Evolutionary conservation across 495 filamentous ascomycete genomes (phyloP), one percentile per base, ranked within the genome.

Genomic region (Bryoglossum gracile): DNA sequence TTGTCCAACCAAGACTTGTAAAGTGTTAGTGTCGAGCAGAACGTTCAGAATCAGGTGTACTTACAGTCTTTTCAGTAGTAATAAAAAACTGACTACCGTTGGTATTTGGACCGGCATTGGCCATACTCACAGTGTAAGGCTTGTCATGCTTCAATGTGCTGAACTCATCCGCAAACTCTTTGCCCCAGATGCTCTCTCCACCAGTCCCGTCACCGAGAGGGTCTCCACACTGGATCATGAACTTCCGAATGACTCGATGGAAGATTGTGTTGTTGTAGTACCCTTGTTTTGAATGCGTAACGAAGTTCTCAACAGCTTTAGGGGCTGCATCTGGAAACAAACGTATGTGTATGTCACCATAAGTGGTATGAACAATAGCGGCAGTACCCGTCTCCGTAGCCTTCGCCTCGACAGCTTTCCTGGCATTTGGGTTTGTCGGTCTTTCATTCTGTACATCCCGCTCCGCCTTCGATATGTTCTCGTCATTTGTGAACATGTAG

Each of bases 231-330:
- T 87, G 79, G 48, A 99, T 95, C 92, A 99, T 99, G 68, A 99
- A 99, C 62, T 97, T 97, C 50, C 84, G 80, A 60, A 99, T 96
- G 5, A 99, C 84, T 14, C 92, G 83, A 65, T 99, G 92, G 74
- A 99, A 99, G 54, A 95, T 90, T 10, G 89, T 89, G 63, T 86
- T 86, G 67, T 97, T 95, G 71, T 97, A 99, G 66, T 97, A 97
- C 2, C 87, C 88, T 43, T 78, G 79, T 44, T 82, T 84, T 1
- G 88, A 76, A 53, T 97, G 92, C 0, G 89, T 94, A 40, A 89
- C 86, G 61, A 99, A 99, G 66, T 99, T 99, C 70, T 99, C 94
- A n/a, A 99, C 92, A 0, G 92, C 84, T 58, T 89, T 89, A 24
- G 92, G 94, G 1, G 92, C 90, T 0, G 88, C 88, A 47, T 89